Conservation (phyloP, 176 grass and related monocot genomes). For the Avena sativa region DNA sequence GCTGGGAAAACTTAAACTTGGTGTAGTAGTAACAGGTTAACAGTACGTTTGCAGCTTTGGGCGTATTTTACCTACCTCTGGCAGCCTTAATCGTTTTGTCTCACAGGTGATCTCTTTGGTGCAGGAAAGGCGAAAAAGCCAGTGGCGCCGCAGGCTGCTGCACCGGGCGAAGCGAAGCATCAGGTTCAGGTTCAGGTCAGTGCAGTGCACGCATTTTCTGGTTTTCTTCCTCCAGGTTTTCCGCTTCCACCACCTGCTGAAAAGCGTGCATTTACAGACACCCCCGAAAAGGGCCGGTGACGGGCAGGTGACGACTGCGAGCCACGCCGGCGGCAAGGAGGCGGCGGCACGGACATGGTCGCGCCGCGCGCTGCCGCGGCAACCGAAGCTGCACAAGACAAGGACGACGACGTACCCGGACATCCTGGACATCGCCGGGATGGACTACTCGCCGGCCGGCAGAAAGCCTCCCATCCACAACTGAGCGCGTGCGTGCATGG, state of each 20-base stretch:
- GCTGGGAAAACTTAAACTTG: too few relatives aligned
- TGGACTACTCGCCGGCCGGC: conserved; percentile 93
- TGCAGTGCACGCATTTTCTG: background rate
- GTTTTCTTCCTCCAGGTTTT: background rate
- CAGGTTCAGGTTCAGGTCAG: conserved; percentile 52
- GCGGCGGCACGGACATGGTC: background rate
- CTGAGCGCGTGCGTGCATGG: conserved; percentile 18
- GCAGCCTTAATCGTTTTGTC: conserved; percentile 28
- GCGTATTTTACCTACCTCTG: conserved; percentile 17
- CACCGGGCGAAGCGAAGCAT: conserved; percentile 16
- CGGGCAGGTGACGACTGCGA: background rate
- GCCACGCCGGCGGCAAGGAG: background rate
- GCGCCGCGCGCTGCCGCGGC: background rate
- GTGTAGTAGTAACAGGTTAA: background rate
- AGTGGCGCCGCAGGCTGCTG: conserved; percentile 24
- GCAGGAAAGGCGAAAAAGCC: conserved; percentile 46
- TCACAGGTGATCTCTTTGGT: conserved; percentile 35
- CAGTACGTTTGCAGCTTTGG: background rate
- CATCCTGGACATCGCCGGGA: conserved; percentile 82
- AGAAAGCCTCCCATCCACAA: conserved; percentile 98
- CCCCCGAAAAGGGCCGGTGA: background rate
- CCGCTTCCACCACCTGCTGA: background rate
- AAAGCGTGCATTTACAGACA: conserved; percentile 26
- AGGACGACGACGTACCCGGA: conserved; percentile 45
- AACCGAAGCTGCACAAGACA: background rate